Evolutionary conservation across 2,329 filamentous ascomycete species (phyloP).

Genomic region (Penicillium sp.): DNA sequence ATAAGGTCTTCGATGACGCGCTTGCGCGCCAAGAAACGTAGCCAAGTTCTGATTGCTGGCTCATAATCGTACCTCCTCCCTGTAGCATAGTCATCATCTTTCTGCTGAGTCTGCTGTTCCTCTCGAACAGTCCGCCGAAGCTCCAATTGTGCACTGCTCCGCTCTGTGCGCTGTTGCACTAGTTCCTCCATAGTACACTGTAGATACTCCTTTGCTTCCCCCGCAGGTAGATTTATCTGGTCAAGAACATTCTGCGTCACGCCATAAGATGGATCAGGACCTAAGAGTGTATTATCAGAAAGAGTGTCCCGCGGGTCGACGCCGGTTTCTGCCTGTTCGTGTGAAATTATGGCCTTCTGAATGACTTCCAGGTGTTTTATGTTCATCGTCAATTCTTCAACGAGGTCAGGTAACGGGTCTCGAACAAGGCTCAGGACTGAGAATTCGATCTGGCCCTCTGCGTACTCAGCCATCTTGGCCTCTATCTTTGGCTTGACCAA

Average conservation of each 20-base stretch:
- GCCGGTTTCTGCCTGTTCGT: constrained; percentile 1
- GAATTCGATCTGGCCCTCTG: constrained; percentile 71
- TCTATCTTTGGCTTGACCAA: constrained; percentile 69
- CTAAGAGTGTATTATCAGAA: constrained; percentile 33
- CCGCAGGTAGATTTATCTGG: constrained; percentile 32
- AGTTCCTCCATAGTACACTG: constrained; percentile 36
- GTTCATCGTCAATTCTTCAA: constrained; percentile 49
- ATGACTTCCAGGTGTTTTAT: constrained; percentile 50
- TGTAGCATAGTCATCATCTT: constrained; percentile 48
- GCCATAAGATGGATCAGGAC: constrained; percentile 43
- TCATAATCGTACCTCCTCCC: constrained; percentile 66
- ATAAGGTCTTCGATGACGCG: constrained; percentile 56
- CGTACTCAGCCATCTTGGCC: constrained; percentile 69
- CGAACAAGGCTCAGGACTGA: constrained; percentile 76
- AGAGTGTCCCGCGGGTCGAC: constrained; percentile 8
- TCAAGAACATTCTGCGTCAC: constrained; percentile 42
- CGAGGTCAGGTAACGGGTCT: constrained; percentile 62
- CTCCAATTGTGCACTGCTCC: constrained; percentile 37
- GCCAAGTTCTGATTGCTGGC: constrained; percentile 70
- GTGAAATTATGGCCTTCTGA: constrained; percentile 33
- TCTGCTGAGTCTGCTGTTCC: constrained; percentile 43
- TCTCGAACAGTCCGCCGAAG: constrained; percentile 45
- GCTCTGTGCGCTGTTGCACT: constrained; percentile 31
- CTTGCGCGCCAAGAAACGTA: constrained; percentile 71
- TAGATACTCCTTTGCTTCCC: constrained; percentile 30